Evolutionary conservation across 768 basidiomycete genomes (phyloP), one percentile per base, ranked within the genome.

Genomic region (Punctularia strigosozonata): DNA sequence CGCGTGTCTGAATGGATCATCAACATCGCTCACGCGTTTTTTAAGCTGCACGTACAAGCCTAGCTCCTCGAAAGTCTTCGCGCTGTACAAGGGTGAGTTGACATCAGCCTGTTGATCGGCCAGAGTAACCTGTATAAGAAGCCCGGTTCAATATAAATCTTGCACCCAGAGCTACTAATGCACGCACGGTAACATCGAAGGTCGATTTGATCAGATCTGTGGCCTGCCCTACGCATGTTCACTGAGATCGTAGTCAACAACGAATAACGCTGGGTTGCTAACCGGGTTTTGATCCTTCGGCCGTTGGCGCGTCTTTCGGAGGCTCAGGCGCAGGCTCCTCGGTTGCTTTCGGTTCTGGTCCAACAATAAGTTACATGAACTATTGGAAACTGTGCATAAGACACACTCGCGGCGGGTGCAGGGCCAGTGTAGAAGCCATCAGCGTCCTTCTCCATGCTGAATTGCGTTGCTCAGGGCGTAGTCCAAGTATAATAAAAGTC

Each of bases 91-190:
- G 3, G 94, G 95, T n/a, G 94, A 98, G 54, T 94, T 81, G 28
- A 90, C 86, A 54, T 99, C 88, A 21, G 73, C 77, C 62, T 98
- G 95, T 55, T 94, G 88, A 62, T 98, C 92, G 36, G 91, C 91
- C 42, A 98, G 72, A 15, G 91, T 98, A 46, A 99, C 91, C 90
- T 89, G 50, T 13, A 8, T 8, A 10, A 8, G 10, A 20, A 34
- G 33, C 10, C 19, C 10, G 10, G 13, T n/a, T n/a, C n/a, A n/a
- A n/a, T n/a, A n/a, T n/a, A 34, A 20, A 8, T 10, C 33, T 13
- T 8, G 19, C 7, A 34, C 12, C 19, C 19, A 34, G 6, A 43
- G n/a, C 41, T 15, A 33, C 15, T 18, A 25, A 28, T 17, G 24
- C 21, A 58, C 78, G 40, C 55, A 87, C 86, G 50, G 73, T 70